Evolutionary conservation across 805 yeast genomes (phyloP).

Genomic region (Pichia thaimueangensis): DNA sequence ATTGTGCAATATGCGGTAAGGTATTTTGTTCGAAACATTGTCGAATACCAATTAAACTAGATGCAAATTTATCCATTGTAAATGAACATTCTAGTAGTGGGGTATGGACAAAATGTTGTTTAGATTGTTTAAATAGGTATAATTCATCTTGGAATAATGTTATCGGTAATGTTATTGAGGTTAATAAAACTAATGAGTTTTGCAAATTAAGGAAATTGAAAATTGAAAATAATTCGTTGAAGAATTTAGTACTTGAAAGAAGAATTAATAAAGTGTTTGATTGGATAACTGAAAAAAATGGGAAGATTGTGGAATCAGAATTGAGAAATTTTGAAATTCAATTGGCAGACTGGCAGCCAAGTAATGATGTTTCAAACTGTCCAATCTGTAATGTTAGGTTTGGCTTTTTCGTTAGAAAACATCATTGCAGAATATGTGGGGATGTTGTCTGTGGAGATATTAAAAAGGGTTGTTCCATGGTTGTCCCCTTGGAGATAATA

Average conservation of each 20-base stretch:
- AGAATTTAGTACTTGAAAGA: slow-evolving; percentile 38
- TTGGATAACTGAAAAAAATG: slow-evolving; percentile 45
- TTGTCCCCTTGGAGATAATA: slow-evolving; percentile 47
- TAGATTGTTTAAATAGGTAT: slow-evolving; percentile 47
- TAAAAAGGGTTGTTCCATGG: slow-evolving; percentile 62
- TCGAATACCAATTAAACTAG: slow-evolving; percentile 43
- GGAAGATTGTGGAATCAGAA: slow-evolving; percentile 7
- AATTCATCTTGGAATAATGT: slow-evolving; percentile 46
- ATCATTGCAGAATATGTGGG: slow-evolving; percentile 92
- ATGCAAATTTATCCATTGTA: slow-evolving; percentile 31
- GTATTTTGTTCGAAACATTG: slow-evolving; percentile 66
- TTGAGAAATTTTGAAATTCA: slow-evolving; percentile 37
- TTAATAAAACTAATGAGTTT: slow-evolving; percentile 12
- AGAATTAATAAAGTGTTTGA: slow-evolving; percentile 42
- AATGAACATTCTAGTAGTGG: slow-evolving; percentile 42
- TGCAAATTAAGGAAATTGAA: slow-evolving; percentile 38
- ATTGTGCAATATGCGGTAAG: slow-evolving; percentile 74
- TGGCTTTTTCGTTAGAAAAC: slow-evolving; percentile 53
- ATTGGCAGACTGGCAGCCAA: slow-evolving; percentile 59
- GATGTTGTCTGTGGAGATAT: slow-evolving; percentile 67
- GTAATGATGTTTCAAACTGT: slow-evolving; percentile 44
- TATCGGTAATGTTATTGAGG: slow-evolving; percentile 30
- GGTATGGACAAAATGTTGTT: slow-evolving; percentile 67
- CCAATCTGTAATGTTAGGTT: slow-evolving; percentile 56
- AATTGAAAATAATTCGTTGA: slow-evolving; percentile 29